Evolutionary conservation across 371 early-diverging fungal species (phyloP).

Genomic region (Sanchytrium tribonematis): DNA sequence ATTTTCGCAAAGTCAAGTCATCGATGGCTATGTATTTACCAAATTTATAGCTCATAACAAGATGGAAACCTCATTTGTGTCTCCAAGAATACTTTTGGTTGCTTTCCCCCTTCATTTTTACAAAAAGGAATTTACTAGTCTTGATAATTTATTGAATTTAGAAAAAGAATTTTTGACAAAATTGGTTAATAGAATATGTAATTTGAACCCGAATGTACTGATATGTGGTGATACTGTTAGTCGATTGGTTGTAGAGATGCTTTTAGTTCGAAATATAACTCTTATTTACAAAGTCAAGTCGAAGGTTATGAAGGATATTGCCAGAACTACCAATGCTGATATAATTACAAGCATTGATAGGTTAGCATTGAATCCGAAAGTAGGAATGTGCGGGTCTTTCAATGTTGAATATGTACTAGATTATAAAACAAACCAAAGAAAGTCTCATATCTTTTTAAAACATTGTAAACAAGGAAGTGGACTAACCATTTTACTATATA

Average conservation of each 20-base stretch:
- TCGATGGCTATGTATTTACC: constrained; percentile 46
- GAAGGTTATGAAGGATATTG: constrained; percentile 40
- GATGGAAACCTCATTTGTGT: constrained; percentile 33
- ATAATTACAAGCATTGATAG: constrained; percentile 47
- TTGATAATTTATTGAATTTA: constrained; percentile 50
- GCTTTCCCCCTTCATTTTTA: constrained; percentile 62
- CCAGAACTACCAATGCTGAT: constrained; percentile 50
- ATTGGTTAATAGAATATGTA: constrained; percentile 38
- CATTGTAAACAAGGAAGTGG: constrained; percentile 46
- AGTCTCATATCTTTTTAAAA: constrained; percentile 55
- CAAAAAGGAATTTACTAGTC: constrained; percentile 38
- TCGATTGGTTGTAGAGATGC: constrained; percentile 41
- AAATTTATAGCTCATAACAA: constrained; percentile 61
- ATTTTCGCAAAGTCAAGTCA: constrained; percentile 38
- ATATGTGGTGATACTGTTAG: constrained; percentile 44
- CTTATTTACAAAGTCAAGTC: constrained; percentile 55
- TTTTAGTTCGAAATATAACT: constrained; percentile 39
- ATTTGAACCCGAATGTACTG: constrained; percentile 42
- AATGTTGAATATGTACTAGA: constrained; percentile 33
- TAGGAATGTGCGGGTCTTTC: constrained; percentile 47
- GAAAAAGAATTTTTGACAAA: constrained; percentile 50
- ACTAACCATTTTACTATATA: constrained; percentile 61
- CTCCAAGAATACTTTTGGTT: constrained; percentile 52
- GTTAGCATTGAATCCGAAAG: constrained; percentile 24
- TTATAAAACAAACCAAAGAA: constrained; percentile 6